Evolutionary conservation across 148 eudicot species (phyloP), one percentile per base, ranked within the genome.

Genomic region (Silene conica): DNA sequence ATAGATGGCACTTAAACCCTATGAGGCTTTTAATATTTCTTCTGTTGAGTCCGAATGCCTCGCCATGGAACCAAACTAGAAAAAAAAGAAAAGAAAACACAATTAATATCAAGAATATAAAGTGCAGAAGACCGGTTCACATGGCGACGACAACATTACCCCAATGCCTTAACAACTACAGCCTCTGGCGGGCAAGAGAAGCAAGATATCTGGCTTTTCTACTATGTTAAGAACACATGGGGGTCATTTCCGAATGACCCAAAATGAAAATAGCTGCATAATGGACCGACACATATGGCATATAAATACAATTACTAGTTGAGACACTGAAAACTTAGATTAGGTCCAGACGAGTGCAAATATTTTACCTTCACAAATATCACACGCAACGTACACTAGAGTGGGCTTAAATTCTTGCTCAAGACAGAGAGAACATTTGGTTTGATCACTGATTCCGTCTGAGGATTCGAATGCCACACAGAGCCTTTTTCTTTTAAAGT

Each of bases 31-130:
- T 79, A 48, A 90, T 81, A 63, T 78, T 82, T 65, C 76, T 89
- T 77, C 79, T 71, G 48, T 65, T 74, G 60, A 92, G 91, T 57
- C 89, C 91, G 79, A 92, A 87, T 63, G 97, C 97, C 81, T 92
- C 92, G 48, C 92, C 99, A 74, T 95, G 99, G 79, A 87, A 92
- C 99, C 97, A 95, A 72, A 72, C 99, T 95, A 96, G 85, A 89
- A 15, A 74, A 13, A 63, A 69, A 50, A 14, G 14, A 38, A 5
- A 23, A 46, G 16, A 62, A 52, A 56, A 6, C 5, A 28, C 57
- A 34, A 64, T 70, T 65, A 63, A 76, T 56, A 70, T 12, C n/a
- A 38, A 38, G 43, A 38, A 38, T 38, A 6, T 38, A 38, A 38
- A 6, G 43, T 38, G 43, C 63, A 14, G 18, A 50, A 50, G 55